Evolutionary conservation across 108 stramenopile species (phyloP), one percentile per base, ranked within the genome.

Genomic region (Fragilariopsis cylindrus): DNA sequence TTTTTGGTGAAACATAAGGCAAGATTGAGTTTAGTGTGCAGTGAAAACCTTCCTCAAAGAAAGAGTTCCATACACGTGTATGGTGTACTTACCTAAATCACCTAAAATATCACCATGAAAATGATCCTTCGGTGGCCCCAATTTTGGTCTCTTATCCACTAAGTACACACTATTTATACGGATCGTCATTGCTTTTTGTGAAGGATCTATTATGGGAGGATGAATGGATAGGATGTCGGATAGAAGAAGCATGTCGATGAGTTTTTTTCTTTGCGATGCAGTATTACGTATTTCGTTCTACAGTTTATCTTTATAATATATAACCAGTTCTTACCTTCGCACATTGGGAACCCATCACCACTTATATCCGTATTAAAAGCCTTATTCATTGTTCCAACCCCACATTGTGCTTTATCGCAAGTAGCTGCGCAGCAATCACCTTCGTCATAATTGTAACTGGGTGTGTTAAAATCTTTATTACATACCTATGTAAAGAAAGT

Each of bases 351-450:
- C 40, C 62, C 62, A n/a, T 63, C 15, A 4, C 42, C 62, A 41
- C 15, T 8, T 8, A 63, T 11, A 7, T 9, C 4, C 5, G 40
- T 63, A 2, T 63, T n/a, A 4, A 63, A 63, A 40, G 13, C 41
- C 16, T n/a, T 45, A 8, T 44, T 45, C 43, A 45, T 44, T 12
- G 62, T 63, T 60, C 58, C 58, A 4, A 40, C 4, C 41, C 62
- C 62, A 40, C 62, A 63, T 11, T 63, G 7, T 43, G 13, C 44
- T 45, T n/a, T 7, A 15, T 63, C 40, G 62, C 62, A 63, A 16
- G 62, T 63, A 1, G 19, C 62, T 8, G 62, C 41, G 19, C 62
- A 63, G 62, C 62, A 63, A 63, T 63, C 62, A 40, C 62, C 62
- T 7, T 63, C 39, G 46, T 63, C 62, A 15, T 45, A 63, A 12